phyloP scores from a whole-genome alignment of 768 basidiomycete species.

The Asterophora parasitica region DNA sequence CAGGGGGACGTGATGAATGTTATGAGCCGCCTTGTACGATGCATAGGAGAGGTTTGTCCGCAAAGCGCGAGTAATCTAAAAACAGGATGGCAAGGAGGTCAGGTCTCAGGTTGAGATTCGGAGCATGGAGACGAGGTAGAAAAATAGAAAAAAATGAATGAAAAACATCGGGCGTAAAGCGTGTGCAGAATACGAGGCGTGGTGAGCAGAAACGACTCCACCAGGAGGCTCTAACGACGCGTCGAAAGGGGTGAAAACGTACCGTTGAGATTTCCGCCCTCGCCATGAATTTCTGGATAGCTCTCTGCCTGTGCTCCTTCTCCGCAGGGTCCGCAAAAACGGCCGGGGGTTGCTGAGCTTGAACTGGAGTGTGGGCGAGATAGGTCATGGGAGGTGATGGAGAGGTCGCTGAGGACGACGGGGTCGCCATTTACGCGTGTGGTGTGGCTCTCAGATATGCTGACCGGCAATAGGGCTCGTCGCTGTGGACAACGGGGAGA shows the following conservation, averaged over 20 bases:
- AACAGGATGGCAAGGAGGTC: slow-evolving; percentile 30
- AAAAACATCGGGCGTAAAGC: slow-evolving; percentile 6
- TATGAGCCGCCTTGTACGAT: slow-evolving; percentile 77
- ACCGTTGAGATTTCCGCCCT: slow-evolving; percentile 80
- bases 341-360: slow-evolving; percentile 32
- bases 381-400: slow-evolving; percentile 72
- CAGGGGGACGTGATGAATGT: slow-evolving; percentile 59
- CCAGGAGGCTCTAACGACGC: slow-evolving; percentile 36
- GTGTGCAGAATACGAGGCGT: slow-evolving; percentile 8
- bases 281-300: slow-evolving; percentile 71
- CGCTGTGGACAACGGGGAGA: slow-evolving; percentile 28
- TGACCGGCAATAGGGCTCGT: slow-evolving; percentile 22
- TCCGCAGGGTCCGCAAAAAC: slow-evolving; percentile 39
- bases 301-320: slow-evolving; percentile 58
- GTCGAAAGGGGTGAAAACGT: slow-evolving; percentile 41
- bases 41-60: slow-evolving; percentile 80
- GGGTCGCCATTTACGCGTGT: slow-evolving; percentile 66
- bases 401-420: slow-evolving; percentile 78
- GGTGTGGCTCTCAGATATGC: slow-evolving; percentile 11
- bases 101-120: slow-evolving; percentile 25
- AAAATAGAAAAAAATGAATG: slow-evolving; percentile 9
- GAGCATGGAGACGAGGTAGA: slow-evolving; percentile 8
- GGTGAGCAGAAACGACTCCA: slow-evolving; percentile 10
- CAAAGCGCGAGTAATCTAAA: slow-evolving; percentile 75
- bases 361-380: slow-evolving; percentile 40